Evolutionary conservation across 1,139 yeast species (phyloP), one percentile per base, ranked within the genome.

Genomic region (Debaryomycetaceae sp.): DNA sequence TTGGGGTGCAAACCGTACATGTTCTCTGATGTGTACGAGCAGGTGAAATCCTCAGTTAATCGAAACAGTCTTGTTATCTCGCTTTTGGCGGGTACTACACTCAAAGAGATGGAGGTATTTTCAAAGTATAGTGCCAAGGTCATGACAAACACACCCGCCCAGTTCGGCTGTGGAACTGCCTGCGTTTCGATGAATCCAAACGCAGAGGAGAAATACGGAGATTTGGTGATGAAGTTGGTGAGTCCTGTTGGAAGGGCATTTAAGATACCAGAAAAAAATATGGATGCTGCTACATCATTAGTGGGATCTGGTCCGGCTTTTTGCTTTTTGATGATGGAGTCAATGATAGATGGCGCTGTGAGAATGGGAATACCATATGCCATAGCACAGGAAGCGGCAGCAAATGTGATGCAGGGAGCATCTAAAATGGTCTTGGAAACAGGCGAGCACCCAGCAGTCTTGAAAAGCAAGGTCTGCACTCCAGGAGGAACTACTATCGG

Each of bases 401-500:
- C 95, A 28, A 94, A 89, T 63, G 96, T 91, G 22, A 75, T 92
- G 80, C 92, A 87, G 58, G 98, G 99, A 16, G 87, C 98, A n/a
- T 94, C 95, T 18, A 82, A 81, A 63, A 87, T 92, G 96, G 94
- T 84, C 1, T 65, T 77, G 45, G 85, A 80, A 56, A 78, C 88
- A n/a, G 91, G 89, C 3, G 80, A 77, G 33, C 97, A 91, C 56
- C 98, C 98, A n/a, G 94, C 95, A 8, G 88, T 79, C 15, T 74
- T 92, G 60, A 86, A 87, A 58, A 83, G 87, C 59, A 85, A 84
- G 55, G 94, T 92, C 5, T 89, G 97, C 59, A 92, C 99, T 0
- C 99, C 99, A 14, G 98, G 95, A 28, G 99, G 99, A 30, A 91
- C 97, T 40, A 92, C 99, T 6, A 92, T 94, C 59, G 96, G 96